Conservation (phyloP, 192 early-diverging fungal species). For the Linnemannia elongata region DNA sequence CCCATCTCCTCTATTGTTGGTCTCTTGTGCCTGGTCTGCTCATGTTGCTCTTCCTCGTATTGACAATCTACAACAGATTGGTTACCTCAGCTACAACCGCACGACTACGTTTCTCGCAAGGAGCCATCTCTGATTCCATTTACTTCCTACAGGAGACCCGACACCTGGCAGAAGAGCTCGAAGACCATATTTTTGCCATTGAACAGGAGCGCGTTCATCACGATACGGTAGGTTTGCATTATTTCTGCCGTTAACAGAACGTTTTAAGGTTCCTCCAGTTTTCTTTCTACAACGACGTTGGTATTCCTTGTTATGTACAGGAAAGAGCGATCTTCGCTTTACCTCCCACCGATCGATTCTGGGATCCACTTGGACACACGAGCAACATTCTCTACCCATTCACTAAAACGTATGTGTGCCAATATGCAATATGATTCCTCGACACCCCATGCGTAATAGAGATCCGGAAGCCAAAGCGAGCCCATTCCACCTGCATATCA, state of each 20-base stretch:
- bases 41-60: neutral
- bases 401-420: neutral
- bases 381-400: neutral
- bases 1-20: neutral
- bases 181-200: neutral
- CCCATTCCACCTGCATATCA: constrained; percentile 6
- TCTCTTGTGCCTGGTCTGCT: neutral
- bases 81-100: constrained; percentile 21
- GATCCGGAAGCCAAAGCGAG: constrained; percentile 18
- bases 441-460: constrained; percentile 7
- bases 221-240: neutral
- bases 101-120: constrained; percentile 29
- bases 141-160: constrained; percentile 17
- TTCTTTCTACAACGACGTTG: neutral
- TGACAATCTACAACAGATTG: neutral
- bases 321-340: neutral
- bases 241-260: neutral
- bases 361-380: neutral
- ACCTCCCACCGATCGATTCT: neutral
- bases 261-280: neutral
- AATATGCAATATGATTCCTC: constrained; percentile 3
- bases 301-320: neutral
- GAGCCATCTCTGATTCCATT: constrained; percentile 17
- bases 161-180: constrained; percentile 23
- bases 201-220: constrained; percentile 4